Base-by-base conservation (phyloP, 208 protist genomes). In the Vickermania ingenoplastis region DNA sequence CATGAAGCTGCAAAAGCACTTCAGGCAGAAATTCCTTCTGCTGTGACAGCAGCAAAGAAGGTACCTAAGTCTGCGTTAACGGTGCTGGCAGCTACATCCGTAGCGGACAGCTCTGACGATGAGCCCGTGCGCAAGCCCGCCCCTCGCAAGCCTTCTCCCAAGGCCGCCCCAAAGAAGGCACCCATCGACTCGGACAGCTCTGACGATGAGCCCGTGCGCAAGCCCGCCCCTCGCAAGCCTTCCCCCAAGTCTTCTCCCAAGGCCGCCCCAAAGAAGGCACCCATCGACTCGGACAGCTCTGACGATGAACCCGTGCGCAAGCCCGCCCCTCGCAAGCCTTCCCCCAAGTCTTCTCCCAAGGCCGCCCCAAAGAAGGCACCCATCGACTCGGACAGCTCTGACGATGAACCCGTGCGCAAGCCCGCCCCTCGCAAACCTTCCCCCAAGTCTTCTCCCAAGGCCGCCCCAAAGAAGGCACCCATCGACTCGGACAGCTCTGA, bases 1-100 rank as follows among this genome's bases (percentile, higher is more conserved):
- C 69, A 60, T 27, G 62, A 76, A 22, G 78, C 84, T 27, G 88
- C 84, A n/a, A 72, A 80, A 0, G 84, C 78, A 5, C 72, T 94
- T 3, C 73, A 89, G 66, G 70, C 69, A 54, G 73, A 67, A 3
- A 94, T 89, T 61, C 81, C 88, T 11, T 65, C 73, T 41, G 80
- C 75, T 3, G 82, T 78, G 7, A 31, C 55, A 1, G 61, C 60
- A 13, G 61, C 77, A 5, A 81, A 78, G 41, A 81, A 77, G 65
- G 62, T 93, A 24, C 64, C 62, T 48, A 74, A 65, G 31, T 89
- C 81, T 1, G 71, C 75, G 22, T 71, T 86, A 23, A 79, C 67
- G 13, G 75, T 74, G n/a, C 57, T 64, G 1, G 31, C 51, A 31
- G 73, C 65, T 14, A 64, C 65, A 14, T 45, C 65, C 24, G 50